Evolutionary conservation across 78 protist genomes (phyloP).

Genomic region (Chrysochromulina tobinii): DNA sequence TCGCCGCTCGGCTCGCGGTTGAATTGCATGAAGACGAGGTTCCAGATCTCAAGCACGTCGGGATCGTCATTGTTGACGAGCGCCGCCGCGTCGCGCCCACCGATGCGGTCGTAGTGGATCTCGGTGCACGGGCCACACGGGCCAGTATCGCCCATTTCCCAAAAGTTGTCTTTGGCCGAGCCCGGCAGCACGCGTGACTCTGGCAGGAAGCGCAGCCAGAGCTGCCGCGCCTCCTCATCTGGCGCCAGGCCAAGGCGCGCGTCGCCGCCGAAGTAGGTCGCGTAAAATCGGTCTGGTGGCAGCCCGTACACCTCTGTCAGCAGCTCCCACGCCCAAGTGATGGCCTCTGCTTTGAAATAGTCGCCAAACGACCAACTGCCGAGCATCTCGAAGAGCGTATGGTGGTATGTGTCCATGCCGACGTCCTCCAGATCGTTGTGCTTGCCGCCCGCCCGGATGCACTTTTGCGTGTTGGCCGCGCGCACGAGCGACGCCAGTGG

Average conservation of each 20-base stretch:
- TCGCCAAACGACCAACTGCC: conserved; percentile 92
- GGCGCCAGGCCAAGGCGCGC: conserved; percentile 67
- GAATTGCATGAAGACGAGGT: conserved; percentile 94
- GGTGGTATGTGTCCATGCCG: conserved; percentile 96
- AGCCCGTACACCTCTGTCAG: conserved; percentile 85
- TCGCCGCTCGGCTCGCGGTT: conserved; percentile 63
- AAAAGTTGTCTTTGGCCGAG: conserved; percentile 42
- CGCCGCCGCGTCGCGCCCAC: conserved; percentile 36
- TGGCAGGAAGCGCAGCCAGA: conserved; percentile 91
- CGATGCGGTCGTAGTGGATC: conserved; percentile 96
- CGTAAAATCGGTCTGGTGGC: conserved; percentile 86
- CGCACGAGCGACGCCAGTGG: conserved; percentile 81
- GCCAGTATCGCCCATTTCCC: conserved; percentile 62
- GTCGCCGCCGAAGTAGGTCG: conserved; percentile 93
- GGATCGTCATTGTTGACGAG: conserved; percentile 86
- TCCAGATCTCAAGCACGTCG: conserved; percentile 96
- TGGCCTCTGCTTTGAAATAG: conserved; percentile 96
- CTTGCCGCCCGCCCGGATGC: conserved; percentile 99
- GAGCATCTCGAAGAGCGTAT: conserved; percentile 99
- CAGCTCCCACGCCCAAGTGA: conserved; percentile 92
- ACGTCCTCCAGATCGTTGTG: conserved; percentile 98
- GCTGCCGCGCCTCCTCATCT: conserved; percentile 84
- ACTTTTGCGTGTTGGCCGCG: conserved; percentile 95
- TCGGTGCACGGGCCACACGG: conserved; percentile 99
- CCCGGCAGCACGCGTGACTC: conserved; percentile 83